Percentiles rank a stretch among this genome's conserved stretches.
phyloP scores from a whole-genome alignment of 164 flowering plant genomes.

The Sextonia rubra region DNA sequence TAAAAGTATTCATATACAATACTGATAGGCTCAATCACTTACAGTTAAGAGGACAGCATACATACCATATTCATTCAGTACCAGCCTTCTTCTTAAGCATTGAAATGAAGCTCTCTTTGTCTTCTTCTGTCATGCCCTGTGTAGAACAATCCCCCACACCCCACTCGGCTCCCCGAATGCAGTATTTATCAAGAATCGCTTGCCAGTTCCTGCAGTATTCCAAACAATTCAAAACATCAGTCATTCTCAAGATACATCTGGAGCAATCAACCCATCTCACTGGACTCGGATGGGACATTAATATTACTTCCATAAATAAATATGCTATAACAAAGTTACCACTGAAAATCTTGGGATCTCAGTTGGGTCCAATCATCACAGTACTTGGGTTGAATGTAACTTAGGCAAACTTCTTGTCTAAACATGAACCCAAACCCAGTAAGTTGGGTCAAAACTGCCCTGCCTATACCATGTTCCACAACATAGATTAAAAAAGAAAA shows the following conservation, averaged over 20 bases:
- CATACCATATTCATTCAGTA: neutral
- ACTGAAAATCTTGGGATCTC: neutral
- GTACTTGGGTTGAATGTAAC: no score
- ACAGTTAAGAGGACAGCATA: no score
- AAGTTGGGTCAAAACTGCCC: no score
- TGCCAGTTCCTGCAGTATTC: slow-evolving; percentile 52
- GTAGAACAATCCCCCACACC: slow-evolving; percentile 91
- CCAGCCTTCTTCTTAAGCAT: slow-evolving; percentile 20
- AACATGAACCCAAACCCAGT: no score
- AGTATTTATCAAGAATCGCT: slow-evolving; percentile 60
- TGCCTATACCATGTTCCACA: no score
- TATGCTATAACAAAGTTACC: neutral
- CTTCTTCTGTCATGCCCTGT: slow-evolving; percentile 59
- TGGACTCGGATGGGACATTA: neutral
- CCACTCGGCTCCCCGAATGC: slow-evolving; percentile 86
- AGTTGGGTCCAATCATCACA: neutral
- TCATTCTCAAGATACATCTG: neutral
- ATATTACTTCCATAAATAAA: neutral
- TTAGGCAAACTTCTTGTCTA: no score
- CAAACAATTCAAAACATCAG: neutral
- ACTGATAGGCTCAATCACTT: no score
- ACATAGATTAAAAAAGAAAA: no score
- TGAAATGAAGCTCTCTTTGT: slow-evolving; percentile 60
- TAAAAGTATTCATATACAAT: no score
- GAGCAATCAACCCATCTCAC: neutral